A percentile compares a stretch with the other conserved stretches of the same genome.
Evolutionary conservation across 768 basidiomycete species (phyloP).

Genomic region (Tricholoma bakamatsutake): DNA sequence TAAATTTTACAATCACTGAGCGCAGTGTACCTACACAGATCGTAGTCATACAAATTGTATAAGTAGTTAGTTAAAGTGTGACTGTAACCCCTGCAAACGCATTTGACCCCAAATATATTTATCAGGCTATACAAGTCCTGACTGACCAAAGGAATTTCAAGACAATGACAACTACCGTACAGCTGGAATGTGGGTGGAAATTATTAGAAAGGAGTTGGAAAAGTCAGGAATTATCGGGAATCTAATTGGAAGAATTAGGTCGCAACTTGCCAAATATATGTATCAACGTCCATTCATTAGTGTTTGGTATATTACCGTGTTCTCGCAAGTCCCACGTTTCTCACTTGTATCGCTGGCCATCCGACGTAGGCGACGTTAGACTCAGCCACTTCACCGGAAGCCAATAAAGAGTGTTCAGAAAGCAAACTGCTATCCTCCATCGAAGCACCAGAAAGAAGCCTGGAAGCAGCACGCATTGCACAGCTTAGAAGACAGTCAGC

Average conservation of each 20-base stretch:
- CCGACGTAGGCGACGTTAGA: slow-evolving; percentile 32
- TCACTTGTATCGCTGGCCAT: slow-evolving; percentile 31
- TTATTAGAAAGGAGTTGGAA: too few species aligned
- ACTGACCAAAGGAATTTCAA: too few species aligned
- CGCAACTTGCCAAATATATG: too few species aligned
- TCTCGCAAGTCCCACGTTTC: not conserved
- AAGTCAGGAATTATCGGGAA: too few species aligned
- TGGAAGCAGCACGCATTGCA: slow-evolving; percentile 39
- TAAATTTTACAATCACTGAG: not conserved
- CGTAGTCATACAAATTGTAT: not conserved
- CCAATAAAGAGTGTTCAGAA: slow-evolving; percentile 40
- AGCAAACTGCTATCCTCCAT: slow-evolving; percentile 47
- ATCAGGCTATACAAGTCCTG: too few species aligned
- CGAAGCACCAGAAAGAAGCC: slow-evolving; percentile 42
- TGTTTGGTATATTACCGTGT: not conserved
- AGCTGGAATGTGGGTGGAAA: too few species aligned
- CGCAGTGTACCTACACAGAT: not conserved
- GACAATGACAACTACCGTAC: too few species aligned
- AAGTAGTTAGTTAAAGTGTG: not conserved
- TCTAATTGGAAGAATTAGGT: too few species aligned
- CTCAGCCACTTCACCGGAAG: slow-evolving; percentile 42
- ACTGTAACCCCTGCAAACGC: too few species aligned
- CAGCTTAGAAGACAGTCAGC: slow-evolving; percentile 18
- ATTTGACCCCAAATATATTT: too few species aligned
- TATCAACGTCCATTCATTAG: too few species aligned